phyloP scores from a whole-genome alignment of 129 eudicot genomes.

The Artemisia annua region DNA sequence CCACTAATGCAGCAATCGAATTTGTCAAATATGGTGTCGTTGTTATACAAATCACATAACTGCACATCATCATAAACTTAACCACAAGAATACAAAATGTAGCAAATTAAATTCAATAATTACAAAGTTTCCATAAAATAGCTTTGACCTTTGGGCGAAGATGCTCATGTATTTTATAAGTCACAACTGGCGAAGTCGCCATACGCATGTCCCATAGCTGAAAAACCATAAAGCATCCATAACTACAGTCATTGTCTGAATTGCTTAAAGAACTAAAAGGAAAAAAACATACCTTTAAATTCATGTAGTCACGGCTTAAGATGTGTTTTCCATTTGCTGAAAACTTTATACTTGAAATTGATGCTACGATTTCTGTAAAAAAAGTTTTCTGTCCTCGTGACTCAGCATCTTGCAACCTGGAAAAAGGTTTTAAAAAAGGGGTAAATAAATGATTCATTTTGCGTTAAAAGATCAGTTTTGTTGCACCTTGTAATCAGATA shows the following conservation, averaged over 20 bases:
- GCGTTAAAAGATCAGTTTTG: neutral
- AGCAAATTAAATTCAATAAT: neutral
- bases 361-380: constrained; percentile 81
- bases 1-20: constrained; percentile 87
- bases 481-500: neutral
- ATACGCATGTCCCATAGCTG: constrained; percentile 85
- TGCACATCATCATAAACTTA: constrained; percentile 24
- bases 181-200: constrained; percentile 64
- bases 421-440: neutral
- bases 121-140: neutral
- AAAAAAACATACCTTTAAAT: constrained; percentile 58
- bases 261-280: too few species aligned
- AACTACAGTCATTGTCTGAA: neutral
- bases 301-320: constrained; percentile 89
- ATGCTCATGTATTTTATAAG: constrained; percentile 72
- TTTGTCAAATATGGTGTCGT: constrained; percentile 84
- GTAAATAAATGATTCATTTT: neutral
- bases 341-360: constrained; percentile 76
- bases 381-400: constrained; percentile 62
- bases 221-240: constrained; percentile 17
- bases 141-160: constrained; percentile 73
- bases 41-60: constrained; percentile 69
- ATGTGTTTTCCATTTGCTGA: constrained; percentile 69
- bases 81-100: neutral
- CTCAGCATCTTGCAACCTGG: constrained; percentile 64